Conservation (phyloP, 306 rosid genomes). For the Glycine soja region DNA sequence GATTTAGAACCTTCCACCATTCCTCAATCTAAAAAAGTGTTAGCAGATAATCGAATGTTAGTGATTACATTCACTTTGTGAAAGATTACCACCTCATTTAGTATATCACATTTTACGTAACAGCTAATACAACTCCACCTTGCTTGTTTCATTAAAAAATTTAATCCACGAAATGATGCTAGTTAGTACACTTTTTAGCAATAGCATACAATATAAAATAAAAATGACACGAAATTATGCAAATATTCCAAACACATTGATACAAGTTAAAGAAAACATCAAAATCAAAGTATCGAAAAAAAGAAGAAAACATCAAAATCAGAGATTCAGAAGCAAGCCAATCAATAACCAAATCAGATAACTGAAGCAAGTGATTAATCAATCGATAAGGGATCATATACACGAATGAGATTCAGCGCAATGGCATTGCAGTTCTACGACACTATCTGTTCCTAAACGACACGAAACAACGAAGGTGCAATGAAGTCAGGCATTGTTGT, state of each 20-base stretch:
- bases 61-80: too few species aligned
- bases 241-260: not conserved
- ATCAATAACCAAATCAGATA: not conserved
- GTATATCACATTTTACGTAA: not conserved
- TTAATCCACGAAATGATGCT: not conserved
- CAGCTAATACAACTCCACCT: conserved; percentile 7
- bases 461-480: not conserved
- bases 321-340: conserved; percentile 2
- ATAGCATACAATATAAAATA: not conserved
- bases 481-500: not conserved
- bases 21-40: conserved; percentile 29
- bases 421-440: not conserved
- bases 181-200: not conserved
- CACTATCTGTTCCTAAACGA: not conserved
- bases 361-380: not conserved
- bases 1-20: not conserved
- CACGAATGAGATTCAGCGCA: not conserved
- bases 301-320: not conserved
- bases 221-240: too few species aligned
- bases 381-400: not conserved
- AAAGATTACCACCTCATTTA: too few species aligned
- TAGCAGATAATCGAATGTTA: not conserved
- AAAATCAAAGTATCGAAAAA: not conserved
- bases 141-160: not conserved
- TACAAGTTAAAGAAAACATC: not conserved